phyloP scores from a whole-genome alignment of 169 alveolate species.

The Eimeria necatrix region DNA sequence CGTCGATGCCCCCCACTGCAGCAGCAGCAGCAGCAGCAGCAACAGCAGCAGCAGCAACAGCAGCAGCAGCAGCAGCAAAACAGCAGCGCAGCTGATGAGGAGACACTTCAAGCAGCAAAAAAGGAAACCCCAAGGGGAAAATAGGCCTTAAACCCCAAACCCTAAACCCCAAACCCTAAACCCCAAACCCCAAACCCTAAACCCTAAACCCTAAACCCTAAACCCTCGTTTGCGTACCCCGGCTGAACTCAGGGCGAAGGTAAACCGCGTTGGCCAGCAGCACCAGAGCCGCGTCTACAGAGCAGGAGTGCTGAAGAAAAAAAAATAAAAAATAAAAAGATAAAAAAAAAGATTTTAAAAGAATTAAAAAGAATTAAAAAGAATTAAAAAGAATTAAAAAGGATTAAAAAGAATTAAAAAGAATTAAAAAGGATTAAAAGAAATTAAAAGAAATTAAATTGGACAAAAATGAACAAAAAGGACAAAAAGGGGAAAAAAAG shows the following conservation, averaged over 20 bases:
- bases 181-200: constrained; percentile 11
- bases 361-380: no score
- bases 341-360: background rate
- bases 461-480: no score
- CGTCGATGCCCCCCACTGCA: constrained; percentile 11
- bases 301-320: constrained; percentile 15
- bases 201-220: constrained; percentile 9
- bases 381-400: no score
- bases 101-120: background rate
- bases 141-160: background rate
- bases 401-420: no score
- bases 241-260: constrained; percentile 21
- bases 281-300: constrained; percentile 50
- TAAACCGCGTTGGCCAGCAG: constrained; percentile 10
- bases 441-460: no score
- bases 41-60: no score
- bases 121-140: background rate
- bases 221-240: background rate
- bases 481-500: no score
- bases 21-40: no score
- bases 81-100: background rate
- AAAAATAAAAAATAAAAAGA: background rate
- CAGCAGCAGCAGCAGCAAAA: background rate
- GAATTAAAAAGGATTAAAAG: no score
- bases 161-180: background rate